Conservation (phyloP, 257 asterid species). For the Penstemon davidsonii region DNA sequence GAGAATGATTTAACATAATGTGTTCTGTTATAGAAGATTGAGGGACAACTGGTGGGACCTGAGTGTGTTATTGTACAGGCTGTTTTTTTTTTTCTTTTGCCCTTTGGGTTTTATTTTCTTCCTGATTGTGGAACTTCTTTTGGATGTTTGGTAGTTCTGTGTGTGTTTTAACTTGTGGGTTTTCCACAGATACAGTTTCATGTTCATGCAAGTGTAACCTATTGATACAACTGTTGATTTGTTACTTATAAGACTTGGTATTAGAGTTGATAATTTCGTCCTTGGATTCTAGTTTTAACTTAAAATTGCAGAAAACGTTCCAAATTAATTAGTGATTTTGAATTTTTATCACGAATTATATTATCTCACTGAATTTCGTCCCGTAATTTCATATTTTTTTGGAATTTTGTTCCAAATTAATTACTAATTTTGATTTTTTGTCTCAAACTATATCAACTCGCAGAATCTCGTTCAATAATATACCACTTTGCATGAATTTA, state of each 20-base stretch:
- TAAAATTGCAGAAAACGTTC: too few relatives aligned
- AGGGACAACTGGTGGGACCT: conserved; percentile 21
- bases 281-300: background rate
- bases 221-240: conserved; percentile 25
- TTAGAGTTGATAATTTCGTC: background rate
- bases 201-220: conserved; percentile 50
- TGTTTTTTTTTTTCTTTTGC: conserved; percentile 26
- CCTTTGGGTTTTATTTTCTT: background rate
- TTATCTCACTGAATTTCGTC: too few relatives aligned
- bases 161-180: conserved; percentile 24
- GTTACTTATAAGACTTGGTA: background rate
- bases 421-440: too few relatives aligned
- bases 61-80: conserved; percentile 54
- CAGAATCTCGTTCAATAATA: too few relatives aligned
- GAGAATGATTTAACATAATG: conserved; percentile 40
- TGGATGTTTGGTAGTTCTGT: conserved; percentile 37
- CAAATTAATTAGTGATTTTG: too few relatives aligned
- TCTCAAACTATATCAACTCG: too few relatives aligned
- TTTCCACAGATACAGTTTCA: conserved; percentile 22
- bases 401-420: too few relatives aligned
- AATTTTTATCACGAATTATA: too few relatives aligned
- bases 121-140: conserved; percentile 30
- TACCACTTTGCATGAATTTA: too few relatives aligned
- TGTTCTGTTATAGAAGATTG: conserved; percentile 11
- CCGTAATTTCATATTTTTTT: too few relatives aligned